Base-by-base conservation (phyloP, 2,329 filamentous ascomycete genomes). In the Pezicula radicicola region DNA sequence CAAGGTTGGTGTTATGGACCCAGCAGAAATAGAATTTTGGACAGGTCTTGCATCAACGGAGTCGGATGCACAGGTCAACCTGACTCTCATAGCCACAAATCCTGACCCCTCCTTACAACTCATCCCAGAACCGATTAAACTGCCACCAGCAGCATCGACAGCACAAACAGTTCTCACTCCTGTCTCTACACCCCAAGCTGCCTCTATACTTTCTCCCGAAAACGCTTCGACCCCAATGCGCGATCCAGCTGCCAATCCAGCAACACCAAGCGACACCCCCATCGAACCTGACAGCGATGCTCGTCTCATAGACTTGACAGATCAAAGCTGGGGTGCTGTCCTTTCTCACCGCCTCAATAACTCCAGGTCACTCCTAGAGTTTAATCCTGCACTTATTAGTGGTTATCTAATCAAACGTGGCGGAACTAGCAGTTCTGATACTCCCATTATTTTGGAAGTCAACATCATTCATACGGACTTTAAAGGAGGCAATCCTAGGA, bases 301-400 rank as follows among this genome's bases (percentile, higher is more conserved):
- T 1, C 80, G 86, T 18, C 78, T 95, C 10, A 72, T 89, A 16
- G 89, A 94, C 63, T 70, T 81, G 2, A 84, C 84, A 1, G 89
- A 94, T 61, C 87, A 89, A 56, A 87, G 82, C 0, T 93, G 87
- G 85, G 88, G 85, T 18, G 80, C 88, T 5, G 74, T 94, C 15
- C 77, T 89, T 40, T 78, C 81, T 1, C 86, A 90, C 64, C 77
- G 83, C 13, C 73, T 87, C 15, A 83, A 79, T 66, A 85, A 81
- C 62, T 80, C 83, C 0, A 70, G 74, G 9, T 78, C 78, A 3
- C 70, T 80, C 15, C 70, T 78, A 5, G 80, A 84, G 41, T 67
- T 79, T 36, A 78, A 75, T 46, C 80, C 80, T 1, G 75, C 83
- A 0, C 75, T 87, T 1, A 75, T 81, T 30, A 85, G 81, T 60